Conservation (phyloP, 2,329 filamentous ascomycete genomes). For the Colletotrichum sidae region DNA sequence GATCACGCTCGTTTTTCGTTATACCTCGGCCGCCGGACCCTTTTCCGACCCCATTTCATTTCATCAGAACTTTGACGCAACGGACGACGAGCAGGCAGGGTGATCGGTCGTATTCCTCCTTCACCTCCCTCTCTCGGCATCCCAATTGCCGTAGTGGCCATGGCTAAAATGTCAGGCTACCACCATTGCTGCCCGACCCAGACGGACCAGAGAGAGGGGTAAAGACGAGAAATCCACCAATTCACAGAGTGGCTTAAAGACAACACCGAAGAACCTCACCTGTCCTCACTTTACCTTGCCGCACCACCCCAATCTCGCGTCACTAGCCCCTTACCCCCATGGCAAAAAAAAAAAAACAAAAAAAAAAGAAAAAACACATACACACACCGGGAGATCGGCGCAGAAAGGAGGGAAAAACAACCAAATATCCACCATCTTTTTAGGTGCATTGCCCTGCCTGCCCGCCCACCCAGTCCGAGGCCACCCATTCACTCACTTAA, state of each 20-base stretch:
- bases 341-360: neutral
- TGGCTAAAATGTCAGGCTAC: too few relatives aligned
- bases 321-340: constrained; percentile 15
- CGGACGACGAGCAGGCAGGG: too few relatives aligned
- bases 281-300: neutral
- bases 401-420: constrained; percentile 2
- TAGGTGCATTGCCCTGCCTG: neutral
- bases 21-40: too few relatives aligned
- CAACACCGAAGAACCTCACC: neutral
- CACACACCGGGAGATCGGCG: constrained; percentile 32
- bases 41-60: too few relatives aligned
- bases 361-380: too few relatives aligned
- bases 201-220: constrained; percentile 5
- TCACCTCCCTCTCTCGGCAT: too few relatives aligned
- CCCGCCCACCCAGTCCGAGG: neutral
- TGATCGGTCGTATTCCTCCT: too few relatives aligned
- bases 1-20: too few relatives aligned
- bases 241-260: too few relatives aligned
- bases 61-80: too few relatives aligned
- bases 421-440: too few relatives aligned
- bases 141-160: too few relatives aligned
- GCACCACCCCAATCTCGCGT: constrained; percentile 19
- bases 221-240: neutral
- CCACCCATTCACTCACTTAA: constrained; percentile 1
- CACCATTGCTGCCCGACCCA: constrained; percentile 17